These are phyloP conservation scores for Blastobotrys mokoenaii DNA, from an alignment of 805 yeast genomes.

Conservation along the genomic window DNA sequence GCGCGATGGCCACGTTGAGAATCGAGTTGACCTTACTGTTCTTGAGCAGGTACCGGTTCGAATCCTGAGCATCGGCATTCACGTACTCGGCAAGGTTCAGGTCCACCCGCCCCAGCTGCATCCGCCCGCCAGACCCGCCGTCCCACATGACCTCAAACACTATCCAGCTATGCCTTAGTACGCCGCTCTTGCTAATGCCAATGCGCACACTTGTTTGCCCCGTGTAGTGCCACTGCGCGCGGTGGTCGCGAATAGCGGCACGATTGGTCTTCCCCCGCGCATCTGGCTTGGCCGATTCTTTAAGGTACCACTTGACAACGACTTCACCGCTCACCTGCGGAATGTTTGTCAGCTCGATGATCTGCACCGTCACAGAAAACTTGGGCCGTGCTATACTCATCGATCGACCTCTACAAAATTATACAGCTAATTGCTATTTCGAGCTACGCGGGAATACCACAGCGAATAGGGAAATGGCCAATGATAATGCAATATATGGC, in stretches of 20 bases:
- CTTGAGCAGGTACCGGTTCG: slow-evolving; percentile 61
- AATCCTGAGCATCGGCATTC: slow-evolving; percentile 30
- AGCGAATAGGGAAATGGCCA: too few species aligned
- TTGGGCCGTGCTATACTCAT: slow-evolving; percentile 35
- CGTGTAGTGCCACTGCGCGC: slow-evolving; percentile 41
- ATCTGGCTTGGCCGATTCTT: slow-evolving; percentile 41
- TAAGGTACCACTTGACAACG: slow-evolving; percentile 53
- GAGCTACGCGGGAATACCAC: too few species aligned
- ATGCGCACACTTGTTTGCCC: slow-evolving; percentile 35
- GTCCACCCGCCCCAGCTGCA: slow-evolving; percentile 55
- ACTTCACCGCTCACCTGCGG: slow-evolving; percentile 72
- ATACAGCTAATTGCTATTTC: too few species aligned
- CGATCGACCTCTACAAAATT: too few species aligned
- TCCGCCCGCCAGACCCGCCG: slow-evolving; percentile 31
- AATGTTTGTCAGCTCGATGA: slow-evolving; percentile 70
- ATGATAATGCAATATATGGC: too few species aligned
- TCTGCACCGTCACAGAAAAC: slow-evolving; percentile 49
- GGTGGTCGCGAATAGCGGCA: slow-evolving; percentile 42
- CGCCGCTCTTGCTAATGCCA: slow-evolving; percentile 31
- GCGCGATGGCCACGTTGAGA: slow-evolving; percentile 48
- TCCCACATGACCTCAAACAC: slow-evolving; percentile 40
- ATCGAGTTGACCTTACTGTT: slow-evolving; percentile 79
- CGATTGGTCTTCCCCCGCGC: slow-evolving; percentile 39
- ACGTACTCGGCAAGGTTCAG: slow-evolving; percentile 70
- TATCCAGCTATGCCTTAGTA: slow-evolving; percentile 31